Evolutionary conservation across 2,329 filamentous ascomycete species (phyloP), one percentile per base, ranked within the genome.

Genomic region (Metarhizium guizhouense): DNA sequence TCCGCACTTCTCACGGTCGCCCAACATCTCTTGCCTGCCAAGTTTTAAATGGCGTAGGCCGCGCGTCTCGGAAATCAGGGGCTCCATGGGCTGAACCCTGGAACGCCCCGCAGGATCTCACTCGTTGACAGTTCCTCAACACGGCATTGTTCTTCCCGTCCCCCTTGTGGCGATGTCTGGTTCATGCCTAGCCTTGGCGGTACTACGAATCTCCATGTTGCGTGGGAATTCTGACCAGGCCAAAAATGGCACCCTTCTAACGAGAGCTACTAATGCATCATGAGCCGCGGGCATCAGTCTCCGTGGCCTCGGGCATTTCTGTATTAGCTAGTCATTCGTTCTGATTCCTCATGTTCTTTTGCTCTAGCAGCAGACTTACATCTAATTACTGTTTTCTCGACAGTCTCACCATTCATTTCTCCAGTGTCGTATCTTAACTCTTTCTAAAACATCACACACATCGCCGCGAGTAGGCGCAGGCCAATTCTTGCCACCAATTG

Each of bases 31-130:
- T 32, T 51, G 52, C 54, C 29, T 29, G 29, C 18, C 30, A 42
- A 52, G 57, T 58, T 58, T 52, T 30, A 52, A 4, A 20, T 10
- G n/a, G 38, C 38, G 14, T 16, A 40, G 57, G 52, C 57, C 54
- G 54, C 54, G 54, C 57, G 57, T 58, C 57, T 16, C 34, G 18
- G 47, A 36, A 16, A 32, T 11, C 40, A 50, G 47, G 48, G 52
- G 52, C 51, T 40, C 20, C 52, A 45, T 52, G 42, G 18, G 13
- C 18, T 43, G 29, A n/a, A 48, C 51, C 38, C 3, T 29, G 16
- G 32, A 16, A 54, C 34, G 18, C 47, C 47, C 47, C 47, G 13
- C 47, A 49, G 11, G 13, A 32, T 54, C 52, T 25, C 51, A 20
- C 18, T 6, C 25, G 18, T 34, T 42, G 10, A 40, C 20, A 10